phyloP scores from a whole-genome alignment of 805 yeast genomes.

The Yamadazyma endophytica region DNA sequence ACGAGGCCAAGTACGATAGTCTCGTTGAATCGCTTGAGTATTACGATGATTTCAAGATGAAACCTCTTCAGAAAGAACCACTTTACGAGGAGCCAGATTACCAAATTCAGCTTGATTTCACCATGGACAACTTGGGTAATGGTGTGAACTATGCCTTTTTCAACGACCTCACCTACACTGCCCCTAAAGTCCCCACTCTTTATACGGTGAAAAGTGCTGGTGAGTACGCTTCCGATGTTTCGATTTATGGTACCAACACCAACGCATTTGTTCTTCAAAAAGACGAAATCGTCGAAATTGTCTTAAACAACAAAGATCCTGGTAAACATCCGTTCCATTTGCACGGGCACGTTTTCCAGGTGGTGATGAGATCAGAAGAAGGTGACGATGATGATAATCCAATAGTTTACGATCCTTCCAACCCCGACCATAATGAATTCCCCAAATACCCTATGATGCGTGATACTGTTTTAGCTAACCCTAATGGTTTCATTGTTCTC shows the following conservation, averaged over 20 bases:
- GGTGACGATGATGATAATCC: constrained; percentile 49
- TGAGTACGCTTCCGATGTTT: constrained; percentile 47
- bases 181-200: constrained; percentile 84
- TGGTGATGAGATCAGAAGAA: constrained; percentile 65
- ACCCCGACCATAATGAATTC: constrained; percentile 28
- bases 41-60: constrained; percentile 36
- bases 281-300: constrained; percentile 70
- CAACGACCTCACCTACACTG: constrained; percentile 74
- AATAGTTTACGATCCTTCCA: constrained; percentile 42
- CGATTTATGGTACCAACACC: constrained; percentile 76
- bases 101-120: constrained; percentile 64
- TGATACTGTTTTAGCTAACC: constrained; percentile 75
- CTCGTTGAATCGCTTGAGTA: constrained; percentile 43
- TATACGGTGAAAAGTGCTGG: constrained; percentile 76
- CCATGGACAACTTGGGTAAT: constrained; percentile 77
- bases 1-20: constrained; percentile 20
- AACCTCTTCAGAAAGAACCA: constrained; percentile 30
- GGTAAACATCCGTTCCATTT: constrained; percentile 98
- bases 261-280: constrained; percentile 67
- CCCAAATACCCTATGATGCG: constrained; percentile 81
- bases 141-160: constrained; percentile 97
- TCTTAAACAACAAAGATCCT: constrained; percentile 79
- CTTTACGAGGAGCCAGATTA: constrained; percentile 65
- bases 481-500: constrained; percentile 80
- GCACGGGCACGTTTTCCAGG: constrained; percentile 92